phyloP scores from a whole-genome alignment of 2,329 filamentous ascomycete genomes.

The Malbranchea cinnamomea region DNA sequence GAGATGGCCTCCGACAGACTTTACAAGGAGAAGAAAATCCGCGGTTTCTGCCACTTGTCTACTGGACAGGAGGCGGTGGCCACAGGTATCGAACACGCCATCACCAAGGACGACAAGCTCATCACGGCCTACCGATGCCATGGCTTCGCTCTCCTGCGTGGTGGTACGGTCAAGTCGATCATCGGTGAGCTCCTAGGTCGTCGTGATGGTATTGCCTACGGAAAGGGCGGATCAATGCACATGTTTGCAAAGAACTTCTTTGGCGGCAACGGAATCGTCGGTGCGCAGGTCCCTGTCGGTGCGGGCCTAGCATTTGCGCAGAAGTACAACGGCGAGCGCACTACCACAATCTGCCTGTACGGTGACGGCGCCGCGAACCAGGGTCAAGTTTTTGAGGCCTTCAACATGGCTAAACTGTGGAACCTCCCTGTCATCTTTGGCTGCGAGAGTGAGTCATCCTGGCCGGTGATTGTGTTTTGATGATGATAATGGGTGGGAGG shows the following conservation, averaged over 20 bases:
- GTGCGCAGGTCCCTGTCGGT: slow-evolving; percentile 93
- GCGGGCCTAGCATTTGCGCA: slow-evolving; percentile 94
- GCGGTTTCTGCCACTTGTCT: slow-evolving; percentile 98
- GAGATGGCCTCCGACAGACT: slow-evolving; percentile 97
- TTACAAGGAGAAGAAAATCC: slow-evolving; percentile 99
- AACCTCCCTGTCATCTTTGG: slow-evolving; percentile 89
- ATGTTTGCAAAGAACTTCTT: slow-evolving; percentile 99
- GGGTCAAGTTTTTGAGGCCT: slow-evolving; percentile 98
- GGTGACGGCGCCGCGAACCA: slow-evolving; percentile 98
- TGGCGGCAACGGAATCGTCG: slow-evolving; percentile 97
- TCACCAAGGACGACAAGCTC: slow-evolving; percentile 79
- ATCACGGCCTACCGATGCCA: slow-evolving; percentile 99
- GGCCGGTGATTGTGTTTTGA: slow-evolving; percentile 6
- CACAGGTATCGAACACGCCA: slow-evolving; percentile 89
- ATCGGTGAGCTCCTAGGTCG: slow-evolving; percentile 92
- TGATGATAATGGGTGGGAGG: neutral
- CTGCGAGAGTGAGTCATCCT: slow-evolving; percentile 70
- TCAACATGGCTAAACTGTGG: slow-evolving; percentile 99
- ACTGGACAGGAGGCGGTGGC: slow-evolving; percentile 96
- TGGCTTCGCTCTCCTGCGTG: slow-evolving; percentile 95
- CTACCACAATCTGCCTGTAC: slow-evolving; percentile 78
- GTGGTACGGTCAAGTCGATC: slow-evolving; percentile 76
- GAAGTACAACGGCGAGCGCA: slow-evolving; percentile 80
- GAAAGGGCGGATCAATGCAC: slow-evolving; percentile 99
- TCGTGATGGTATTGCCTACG: slow-evolving; percentile 91